Percentiles rank a stretch among this genome's conserved stretches.
phyloP scores from a whole-genome alignment of 2,329 filamentous ascomycete species.

The Graphilbum sp. region DNA sequence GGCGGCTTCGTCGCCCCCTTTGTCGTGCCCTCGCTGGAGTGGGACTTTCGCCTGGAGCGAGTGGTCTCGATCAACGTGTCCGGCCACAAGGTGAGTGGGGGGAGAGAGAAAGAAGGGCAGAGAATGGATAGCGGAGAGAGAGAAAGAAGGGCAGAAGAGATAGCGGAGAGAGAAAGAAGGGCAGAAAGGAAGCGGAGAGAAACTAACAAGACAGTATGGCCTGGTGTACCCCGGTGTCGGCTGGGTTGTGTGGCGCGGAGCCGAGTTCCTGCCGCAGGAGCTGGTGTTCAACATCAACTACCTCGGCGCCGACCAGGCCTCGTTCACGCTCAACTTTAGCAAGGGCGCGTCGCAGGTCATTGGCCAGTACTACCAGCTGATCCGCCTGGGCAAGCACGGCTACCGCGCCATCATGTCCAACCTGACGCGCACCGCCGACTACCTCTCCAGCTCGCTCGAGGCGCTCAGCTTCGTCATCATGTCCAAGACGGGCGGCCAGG shows the following conservation, averaged over 20 bases:
- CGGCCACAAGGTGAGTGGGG: constrained; percentile 61
- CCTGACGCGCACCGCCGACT: constrained; percentile 77
- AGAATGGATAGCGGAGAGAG: no score
- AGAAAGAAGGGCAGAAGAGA: no score
- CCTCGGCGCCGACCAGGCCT: constrained; percentile 84
- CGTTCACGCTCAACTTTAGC: constrained; percentile 94
- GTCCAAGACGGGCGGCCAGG: constrained; percentile 60
- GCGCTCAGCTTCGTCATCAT: constrained; percentile 74
- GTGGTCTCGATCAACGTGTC: constrained; percentile 91
- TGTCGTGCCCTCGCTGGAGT: constrained; percentile 64
- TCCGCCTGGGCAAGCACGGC: constrained; percentile 81
- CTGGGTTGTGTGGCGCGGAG: constrained; percentile 79
- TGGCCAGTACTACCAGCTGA: constrained; percentile 94
- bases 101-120: no score
- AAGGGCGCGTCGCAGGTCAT: constrained; percentile 91
- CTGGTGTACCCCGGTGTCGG: constrained; percentile 80
- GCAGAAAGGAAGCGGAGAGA: no score
- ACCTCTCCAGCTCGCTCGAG: constrained; percentile 58
- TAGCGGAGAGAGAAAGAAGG: no score
- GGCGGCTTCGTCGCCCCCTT: constrained; percentile 92
- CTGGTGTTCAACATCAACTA: constrained; percentile 99
- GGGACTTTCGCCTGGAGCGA: constrained; percentile 82
- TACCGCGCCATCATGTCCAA: constrained; percentile 92
- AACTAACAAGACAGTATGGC: no score
- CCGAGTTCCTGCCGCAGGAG: constrained; percentile 73